Percentiles rank a stretch among this genome's conserved stretches.
phyloP scores from a whole-genome alignment of 768 basidiomycete genomes.

The Pseudohyphozyma bogoriensis region DNA sequence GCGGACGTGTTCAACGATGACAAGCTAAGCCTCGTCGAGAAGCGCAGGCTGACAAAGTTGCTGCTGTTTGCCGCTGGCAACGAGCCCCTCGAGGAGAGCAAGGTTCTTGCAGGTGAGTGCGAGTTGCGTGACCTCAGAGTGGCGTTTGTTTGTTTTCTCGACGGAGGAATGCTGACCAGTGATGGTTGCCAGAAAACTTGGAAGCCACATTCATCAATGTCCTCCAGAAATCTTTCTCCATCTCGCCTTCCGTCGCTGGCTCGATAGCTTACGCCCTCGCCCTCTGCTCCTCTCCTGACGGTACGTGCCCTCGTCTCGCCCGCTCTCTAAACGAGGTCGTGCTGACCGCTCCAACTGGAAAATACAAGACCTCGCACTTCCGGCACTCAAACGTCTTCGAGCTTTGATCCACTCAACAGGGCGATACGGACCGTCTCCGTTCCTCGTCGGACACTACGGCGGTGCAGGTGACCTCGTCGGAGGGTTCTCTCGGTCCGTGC shows the following conservation, averaged over 20 bases:
- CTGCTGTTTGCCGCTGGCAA: constrained; percentile 59
- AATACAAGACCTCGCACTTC: constrained; percentile 63
- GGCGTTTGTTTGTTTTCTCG: background rate
- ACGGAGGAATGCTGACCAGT: background rate
- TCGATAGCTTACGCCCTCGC: constrained; percentile 26
- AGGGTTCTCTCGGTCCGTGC: constrained; percentile 51
- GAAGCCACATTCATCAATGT: constrained; percentile 18
- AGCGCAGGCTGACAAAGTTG: constrained; percentile 85
- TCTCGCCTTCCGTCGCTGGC: constrained; percentile 1
- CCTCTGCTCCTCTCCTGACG: constrained; percentile 7
- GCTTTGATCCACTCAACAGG: constrained; percentile 68
- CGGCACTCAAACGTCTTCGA: constrained; percentile 59
- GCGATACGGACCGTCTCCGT: constrained; percentile 76
- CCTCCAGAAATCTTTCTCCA: constrained; percentile 7
- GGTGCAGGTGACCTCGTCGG: constrained; percentile 85
- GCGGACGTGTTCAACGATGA: constrained; percentile 86
- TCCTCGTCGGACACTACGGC: constrained; percentile 90
- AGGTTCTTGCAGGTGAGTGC: constrained; percentile 17
- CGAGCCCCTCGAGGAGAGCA: constrained; percentile 41
- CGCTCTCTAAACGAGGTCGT: background rate
- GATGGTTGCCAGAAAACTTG: too few relatives aligned
- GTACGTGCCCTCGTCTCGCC: background rate
- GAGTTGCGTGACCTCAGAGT: too few relatives aligned
- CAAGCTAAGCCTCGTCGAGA: constrained; percentile 65
- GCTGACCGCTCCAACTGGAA: background rate